Percentiles rank a stretch among this genome's conserved stretches.
Conservation (phyloP, 371 early-diverging fungal species). For the Mucor saturninus region DNA sequence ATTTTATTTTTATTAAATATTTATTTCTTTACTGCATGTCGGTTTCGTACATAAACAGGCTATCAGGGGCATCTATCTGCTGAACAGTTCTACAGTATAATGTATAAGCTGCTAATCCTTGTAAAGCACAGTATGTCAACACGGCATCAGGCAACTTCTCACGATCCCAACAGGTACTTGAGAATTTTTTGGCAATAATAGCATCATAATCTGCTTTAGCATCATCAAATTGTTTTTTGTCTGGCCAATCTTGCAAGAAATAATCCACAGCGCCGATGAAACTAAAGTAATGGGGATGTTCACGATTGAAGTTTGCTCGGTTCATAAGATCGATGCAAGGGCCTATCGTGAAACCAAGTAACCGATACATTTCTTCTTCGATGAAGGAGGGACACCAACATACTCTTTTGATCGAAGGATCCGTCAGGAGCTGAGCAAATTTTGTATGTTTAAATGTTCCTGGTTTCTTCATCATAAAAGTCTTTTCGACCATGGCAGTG, state of each 20-base stretch:
- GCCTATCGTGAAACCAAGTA: constrained; percentile 31
- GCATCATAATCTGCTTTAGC: constrained; percentile 18
- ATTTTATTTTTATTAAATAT: too few relatives aligned
- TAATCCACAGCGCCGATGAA: constrained; percentile 10
- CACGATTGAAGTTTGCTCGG: background rate
- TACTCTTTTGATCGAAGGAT: constrained; percentile 33
- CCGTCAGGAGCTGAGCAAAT: constrained; percentile 28
- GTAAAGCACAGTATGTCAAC: constrained; percentile 29
- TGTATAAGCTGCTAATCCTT: constrained; percentile 28
- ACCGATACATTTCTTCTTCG: constrained; percentile 11
- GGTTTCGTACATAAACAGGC: constrained; percentile 4
- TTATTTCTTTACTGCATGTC: too few relatives aligned
- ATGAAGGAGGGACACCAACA: constrained; percentile 31
- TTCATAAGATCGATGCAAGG: constrained; percentile 23
- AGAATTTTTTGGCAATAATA: constrained; percentile 21
- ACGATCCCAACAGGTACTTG: constrained; percentile 33
- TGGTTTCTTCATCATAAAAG: constrained; percentile 9
- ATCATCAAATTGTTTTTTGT: constrained; percentile 11
- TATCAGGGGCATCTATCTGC: background rate
- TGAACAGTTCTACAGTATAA: constrained; percentile 5
- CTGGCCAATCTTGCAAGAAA: constrained; percentile 26
- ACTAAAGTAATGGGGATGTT: background rate
- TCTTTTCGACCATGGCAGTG: constrained; percentile 30
- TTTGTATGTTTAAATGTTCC: background rate
- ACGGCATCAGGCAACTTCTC: constrained; percentile 15